phyloP scores from a whole-genome alignment of 1,284 basidiomycete genomes.

The Ganoderma lingzhi region DNA sequence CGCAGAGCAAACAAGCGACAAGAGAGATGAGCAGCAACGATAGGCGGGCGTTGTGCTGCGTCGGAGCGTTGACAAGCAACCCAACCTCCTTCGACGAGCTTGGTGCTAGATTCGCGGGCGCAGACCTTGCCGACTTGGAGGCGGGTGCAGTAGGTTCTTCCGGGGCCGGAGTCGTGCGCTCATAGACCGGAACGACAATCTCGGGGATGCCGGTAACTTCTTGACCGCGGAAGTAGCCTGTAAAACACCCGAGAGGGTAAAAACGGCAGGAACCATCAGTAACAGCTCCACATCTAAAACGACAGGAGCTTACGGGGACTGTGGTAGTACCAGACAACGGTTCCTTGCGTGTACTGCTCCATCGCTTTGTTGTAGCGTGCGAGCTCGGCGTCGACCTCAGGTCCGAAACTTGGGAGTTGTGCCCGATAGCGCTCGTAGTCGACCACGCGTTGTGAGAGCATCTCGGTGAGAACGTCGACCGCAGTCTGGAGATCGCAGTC shows the following conservation, averaged over 20 bases:
- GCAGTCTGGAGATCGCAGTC: constrained; percentile 52
- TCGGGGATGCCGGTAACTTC: constrained; percentile 32
- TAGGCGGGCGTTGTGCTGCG: constrained; percentile 14
- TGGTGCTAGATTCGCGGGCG: background rate
- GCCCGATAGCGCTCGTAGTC: constrained; percentile 49
- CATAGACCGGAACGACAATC: constrained; percentile 33
- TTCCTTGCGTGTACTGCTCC: constrained; percentile 58
- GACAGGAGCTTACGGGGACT: constrained; percentile 42
- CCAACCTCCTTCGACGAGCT: background rate
- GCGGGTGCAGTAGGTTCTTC: constrained; percentile 10
- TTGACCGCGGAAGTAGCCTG: constrained; percentile 37
- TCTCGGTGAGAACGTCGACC: constrained; percentile 51
- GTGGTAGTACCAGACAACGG: constrained; percentile 55
- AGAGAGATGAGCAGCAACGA: constrained; percentile 23
- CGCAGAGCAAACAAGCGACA: constrained; percentile 24
- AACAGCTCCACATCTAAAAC: background rate
- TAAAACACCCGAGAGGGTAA: background rate
- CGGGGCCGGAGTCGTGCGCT: constrained; percentile 16
- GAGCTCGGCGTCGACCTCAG: constrained; percentile 49
- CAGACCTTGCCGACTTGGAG: background rate
- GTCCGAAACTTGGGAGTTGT: constrained; percentile 51
- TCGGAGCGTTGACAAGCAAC: constrained; percentile 2
- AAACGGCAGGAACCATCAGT: constrained; percentile 6
- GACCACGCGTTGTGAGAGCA: constrained; percentile 50
- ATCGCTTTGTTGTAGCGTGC: constrained; percentile 48